Evolutionary conservation across 1,284 basidiomycete genomes (phyloP).

Genomic region (Ceratorhiza oryzae-sativae): DNA sequence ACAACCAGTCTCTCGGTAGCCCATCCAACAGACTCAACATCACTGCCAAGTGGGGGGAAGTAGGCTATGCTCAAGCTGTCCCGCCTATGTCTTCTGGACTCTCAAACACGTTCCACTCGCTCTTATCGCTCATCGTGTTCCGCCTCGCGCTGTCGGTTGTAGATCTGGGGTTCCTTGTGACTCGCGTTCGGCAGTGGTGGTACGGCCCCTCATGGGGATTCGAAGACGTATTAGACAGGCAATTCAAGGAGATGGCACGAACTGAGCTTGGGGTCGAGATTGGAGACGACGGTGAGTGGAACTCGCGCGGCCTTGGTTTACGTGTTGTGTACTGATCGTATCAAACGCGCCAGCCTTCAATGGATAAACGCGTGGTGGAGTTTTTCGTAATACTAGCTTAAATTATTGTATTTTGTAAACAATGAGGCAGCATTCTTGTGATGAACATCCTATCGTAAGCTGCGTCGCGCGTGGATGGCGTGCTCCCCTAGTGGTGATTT

Average conservation of each 20-base stretch:
- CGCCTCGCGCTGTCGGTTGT: slow-evolving; percentile 52
- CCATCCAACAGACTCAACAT: slow-evolving; percentile 58
- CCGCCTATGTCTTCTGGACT: slow-evolving; percentile 11
- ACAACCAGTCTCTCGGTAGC: slow-evolving; percentile 54
- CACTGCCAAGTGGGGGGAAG: slow-evolving; percentile 48
- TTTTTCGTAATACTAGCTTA: slow-evolving; percentile 20
- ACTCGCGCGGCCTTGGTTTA: slow-evolving; percentile 9
- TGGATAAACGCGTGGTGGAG: slow-evolving; percentile 20
- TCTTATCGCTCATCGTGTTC: slow-evolving; percentile 48
- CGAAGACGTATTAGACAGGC: slow-evolving; percentile 51
- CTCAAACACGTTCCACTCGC: slow-evolving; percentile 12
- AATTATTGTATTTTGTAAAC: slow-evolving; percentile 1
- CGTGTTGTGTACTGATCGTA: slow-evolving; percentile 14
- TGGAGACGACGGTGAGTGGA: slow-evolving; percentile 48
- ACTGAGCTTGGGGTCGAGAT: slow-evolving; percentile 58
- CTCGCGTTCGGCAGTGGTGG: slow-evolving; percentile 49
- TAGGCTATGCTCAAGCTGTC: slow-evolving; percentile 4
- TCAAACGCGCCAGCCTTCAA: slow-evolving; percentile 21
- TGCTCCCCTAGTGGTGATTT: slow-evolving; percentile 14
- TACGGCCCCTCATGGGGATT: slow-evolving; percentile 45
- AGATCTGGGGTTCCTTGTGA: slow-evolving; percentile 54
- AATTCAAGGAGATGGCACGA: slow-evolving; percentile 54
- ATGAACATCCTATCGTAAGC: background rate
- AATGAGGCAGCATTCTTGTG: slow-evolving; percentile 3
- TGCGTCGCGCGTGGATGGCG: slow-evolving; percentile 28